Conservation (phyloP, 805 yeast species). For the Starmerella stigmatis region DNA sequence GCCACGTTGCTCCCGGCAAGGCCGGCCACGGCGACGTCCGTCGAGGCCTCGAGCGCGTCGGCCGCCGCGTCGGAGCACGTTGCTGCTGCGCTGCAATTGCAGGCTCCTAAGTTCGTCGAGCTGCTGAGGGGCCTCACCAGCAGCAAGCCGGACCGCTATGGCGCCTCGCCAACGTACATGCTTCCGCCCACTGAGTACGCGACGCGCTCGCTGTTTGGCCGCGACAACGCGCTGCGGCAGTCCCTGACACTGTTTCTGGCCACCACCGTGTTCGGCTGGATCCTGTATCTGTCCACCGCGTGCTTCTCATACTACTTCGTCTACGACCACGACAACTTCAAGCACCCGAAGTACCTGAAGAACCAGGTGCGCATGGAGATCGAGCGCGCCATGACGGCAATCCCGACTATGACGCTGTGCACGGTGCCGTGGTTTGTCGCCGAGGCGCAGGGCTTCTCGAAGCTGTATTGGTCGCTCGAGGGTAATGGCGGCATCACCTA, state of each 20-base stretch:
- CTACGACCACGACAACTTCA: slow-evolving; percentile 80
- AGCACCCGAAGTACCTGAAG: slow-evolving; percentile 91
- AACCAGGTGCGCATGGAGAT: slow-evolving; percentile 86
- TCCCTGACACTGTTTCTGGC: slow-evolving; percentile 51
- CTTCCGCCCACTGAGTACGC: slow-evolving; percentile 49
- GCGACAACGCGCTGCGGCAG: slow-evolving; percentile 69
- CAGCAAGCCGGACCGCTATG: slow-evolving; percentile 21
- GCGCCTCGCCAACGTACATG: slow-evolving; percentile 39
- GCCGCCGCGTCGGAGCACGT: slow-evolving; percentile 13
- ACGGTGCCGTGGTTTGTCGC: slow-evolving; percentile 85
- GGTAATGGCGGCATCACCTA: slow-evolving; percentile 60
- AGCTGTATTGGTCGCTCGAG: slow-evolving; percentile 55
- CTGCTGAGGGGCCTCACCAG: slow-evolving; percentile 8
- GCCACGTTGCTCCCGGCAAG: slow-evolving; percentile 51
- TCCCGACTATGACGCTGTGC: slow-evolving; percentile 77
- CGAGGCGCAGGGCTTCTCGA: slow-evolving; percentile 77
- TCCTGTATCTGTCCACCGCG: slow-evolving; percentile 68
- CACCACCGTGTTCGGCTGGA: slow-evolving; percentile 76
- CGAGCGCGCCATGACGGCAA: slow-evolving; percentile 62
- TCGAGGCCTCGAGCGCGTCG: slow-evolving; percentile 12
- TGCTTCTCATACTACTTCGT: slow-evolving; percentile 63
- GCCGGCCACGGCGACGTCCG: slow-evolving; percentile 5
- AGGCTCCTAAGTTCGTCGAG: slow-evolving; percentile 8
- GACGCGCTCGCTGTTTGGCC: slow-evolving; percentile 54
- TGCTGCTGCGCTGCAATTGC: slow-evolving; percentile 1